Conservation (phyloP, 106 monocot genomes). For the Acorus gramineus region DNA sequence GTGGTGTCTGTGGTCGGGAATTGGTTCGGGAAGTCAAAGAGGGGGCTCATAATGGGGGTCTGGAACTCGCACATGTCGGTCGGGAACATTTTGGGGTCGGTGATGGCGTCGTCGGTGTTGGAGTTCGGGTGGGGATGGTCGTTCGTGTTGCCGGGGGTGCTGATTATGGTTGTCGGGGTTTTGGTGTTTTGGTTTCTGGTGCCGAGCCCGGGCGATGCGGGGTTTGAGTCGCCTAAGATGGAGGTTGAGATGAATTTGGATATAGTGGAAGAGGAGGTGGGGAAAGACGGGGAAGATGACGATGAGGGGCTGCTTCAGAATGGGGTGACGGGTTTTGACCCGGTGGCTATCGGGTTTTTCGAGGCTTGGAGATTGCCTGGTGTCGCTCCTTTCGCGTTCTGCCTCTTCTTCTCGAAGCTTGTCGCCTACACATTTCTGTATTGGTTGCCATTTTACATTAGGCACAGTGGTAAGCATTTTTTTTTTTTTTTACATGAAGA, state of each 20-base stretch:
- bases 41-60: conserved; percentile 79
- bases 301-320: conserved; percentile 4
- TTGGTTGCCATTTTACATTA: conserved; percentile 94
- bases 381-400: conserved; percentile 68
- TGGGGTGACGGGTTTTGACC: neutral
- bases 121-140: conserved; percentile 97
- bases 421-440: conserved; percentile 92
- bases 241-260: conserved; percentile 40
- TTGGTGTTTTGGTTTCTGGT: conserved; percentile 47
- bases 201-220: conserved; percentile 43
- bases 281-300: neutral
- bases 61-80: conserved; percentile 92
- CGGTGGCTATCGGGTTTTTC: conserved; percentile 58
- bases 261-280: conserved; percentile 13
- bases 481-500: too few species aligned
- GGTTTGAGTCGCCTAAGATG: conserved; percentile 8
- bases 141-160: conserved; percentile 50
- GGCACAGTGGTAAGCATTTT: conserved; percentile 53
- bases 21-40: conserved; percentile 63
- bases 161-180: conserved; percentile 30
- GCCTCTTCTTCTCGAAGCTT: conserved; percentile 96
- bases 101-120: conserved; percentile 62
- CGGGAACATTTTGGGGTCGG: conserved; percentile 83
- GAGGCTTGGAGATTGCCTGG: conserved; percentile 89
- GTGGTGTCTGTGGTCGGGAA: conserved; percentile 88